phyloP scores from a whole-genome alignment of 2,329 filamentous ascomycete genomes.

The Trichoderma brevicompactum region DNA sequence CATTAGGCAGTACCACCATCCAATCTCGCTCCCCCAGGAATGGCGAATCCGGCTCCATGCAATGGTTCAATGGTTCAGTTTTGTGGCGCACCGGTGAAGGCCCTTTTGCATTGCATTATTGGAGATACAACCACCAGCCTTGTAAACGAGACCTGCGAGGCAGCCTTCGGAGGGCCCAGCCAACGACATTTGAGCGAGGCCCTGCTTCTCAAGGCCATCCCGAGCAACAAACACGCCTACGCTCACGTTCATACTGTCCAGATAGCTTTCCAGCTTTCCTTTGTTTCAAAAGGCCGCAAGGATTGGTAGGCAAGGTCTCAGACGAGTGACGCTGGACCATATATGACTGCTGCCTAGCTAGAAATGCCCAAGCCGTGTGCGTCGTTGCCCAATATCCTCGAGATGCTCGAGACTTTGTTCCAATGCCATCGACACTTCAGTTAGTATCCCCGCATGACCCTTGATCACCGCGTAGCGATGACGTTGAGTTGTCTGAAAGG shows the following conservation, averaged over 20 bases:
- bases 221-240: not conserved
- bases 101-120: not conserved
- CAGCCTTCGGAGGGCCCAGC: not conserved
- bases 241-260: not conserved
- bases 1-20: constrained; percentile 15
- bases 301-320: too few relatives aligned
- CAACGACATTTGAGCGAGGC: not conserved
- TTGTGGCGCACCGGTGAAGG: constrained; percentile 25
- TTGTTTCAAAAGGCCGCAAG: not conserved
- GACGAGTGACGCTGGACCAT: not conserved
- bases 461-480: constrained; percentile 18
- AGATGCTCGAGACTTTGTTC: not conserved
- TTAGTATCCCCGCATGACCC: constrained; percentile 4
- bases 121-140: not conserved
- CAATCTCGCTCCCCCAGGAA: constrained; percentile 21
- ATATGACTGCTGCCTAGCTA: constrained; percentile 6
- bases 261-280: not conserved
- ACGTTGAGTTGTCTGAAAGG: constrained; percentile 10
- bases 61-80: not conserved
- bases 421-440: not conserved
- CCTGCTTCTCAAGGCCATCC: not conserved
- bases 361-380: constrained; percentile 10
- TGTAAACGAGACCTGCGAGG: not conserved
- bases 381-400: constrained; percentile 8
- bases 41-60: constrained; percentile 10